A percentile compares a stretch with the other conserved stretches of the same genome.
Conservation (phyloP, 2,329 filamentous ascomycete genomes). For the Tympanopsis confertula region DNA sequence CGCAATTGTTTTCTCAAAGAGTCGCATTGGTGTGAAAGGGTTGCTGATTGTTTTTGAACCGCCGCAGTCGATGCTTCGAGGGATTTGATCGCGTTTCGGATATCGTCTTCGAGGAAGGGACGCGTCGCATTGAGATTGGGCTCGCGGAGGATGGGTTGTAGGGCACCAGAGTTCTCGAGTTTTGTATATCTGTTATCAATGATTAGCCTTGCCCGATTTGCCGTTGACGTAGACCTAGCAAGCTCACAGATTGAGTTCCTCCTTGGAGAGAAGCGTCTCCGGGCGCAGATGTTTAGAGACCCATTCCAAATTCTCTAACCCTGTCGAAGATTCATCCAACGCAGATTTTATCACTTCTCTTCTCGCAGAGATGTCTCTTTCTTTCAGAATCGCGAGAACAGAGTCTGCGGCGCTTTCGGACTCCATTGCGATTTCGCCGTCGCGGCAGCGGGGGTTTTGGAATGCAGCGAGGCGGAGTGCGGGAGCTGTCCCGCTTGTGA, state of each 20-base stretch:
- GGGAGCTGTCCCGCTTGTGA: no score
- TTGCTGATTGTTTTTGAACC: conserved; percentile 18
- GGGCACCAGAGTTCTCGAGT: conserved; percentile 16
- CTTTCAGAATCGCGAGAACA: no score
- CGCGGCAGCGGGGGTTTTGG: no score
- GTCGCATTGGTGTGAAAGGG: conserved; percentile 17
- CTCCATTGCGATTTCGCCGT: no score
- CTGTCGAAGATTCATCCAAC: background rate
- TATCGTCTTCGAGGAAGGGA: conserved; percentile 23
- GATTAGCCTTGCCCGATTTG: background rate
- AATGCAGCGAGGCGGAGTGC: no score
- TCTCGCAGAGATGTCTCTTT: background rate
- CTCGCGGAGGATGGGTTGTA: conserved; percentile 14
- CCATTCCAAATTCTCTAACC: conserved; percentile 15
- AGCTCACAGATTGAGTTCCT: conserved; percentile 21
- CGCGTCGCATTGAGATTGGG: conserved; percentile 15
- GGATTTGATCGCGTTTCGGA: conserved; percentile 18
- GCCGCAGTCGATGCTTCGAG: conserved; percentile 21
- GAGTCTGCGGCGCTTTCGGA: no score
- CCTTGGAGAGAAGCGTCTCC: conserved; percentile 22
- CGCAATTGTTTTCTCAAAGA: conserved; percentile 13
- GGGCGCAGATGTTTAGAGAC: conserved; percentile 14
- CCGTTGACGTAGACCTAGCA: background rate
- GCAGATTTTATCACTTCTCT: background rate
- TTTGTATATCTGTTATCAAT: conserved; percentile 12